Evolutionary conservation across 805 yeast genomes (phyloP).

Genomic region (Metschnikowia proteae): DNA sequence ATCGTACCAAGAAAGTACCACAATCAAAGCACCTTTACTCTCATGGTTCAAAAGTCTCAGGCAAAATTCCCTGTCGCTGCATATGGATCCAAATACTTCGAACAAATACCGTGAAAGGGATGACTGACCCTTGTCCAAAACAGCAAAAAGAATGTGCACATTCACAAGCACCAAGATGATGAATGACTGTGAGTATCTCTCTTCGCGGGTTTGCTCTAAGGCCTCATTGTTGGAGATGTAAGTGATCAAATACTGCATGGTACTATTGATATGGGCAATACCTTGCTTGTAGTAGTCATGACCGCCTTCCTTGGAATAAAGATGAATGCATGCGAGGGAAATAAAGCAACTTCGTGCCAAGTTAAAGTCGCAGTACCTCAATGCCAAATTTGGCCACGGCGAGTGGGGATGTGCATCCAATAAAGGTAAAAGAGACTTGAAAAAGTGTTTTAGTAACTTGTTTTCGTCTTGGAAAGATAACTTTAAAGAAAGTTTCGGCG

Average conservation of each 20-base stretch:
- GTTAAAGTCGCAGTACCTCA: slow-evolving; percentile 54
- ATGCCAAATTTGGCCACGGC: slow-evolving; percentile 59
- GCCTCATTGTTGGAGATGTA: slow-evolving; percentile 26
- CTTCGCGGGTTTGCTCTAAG: slow-evolving; percentile 6
- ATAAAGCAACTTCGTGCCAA: slow-evolving; percentile 57
- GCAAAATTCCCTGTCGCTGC: slow-evolving; percentile 42
- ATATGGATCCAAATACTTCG: slow-evolving; percentile 48
- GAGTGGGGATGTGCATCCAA: slow-evolving; percentile 58
- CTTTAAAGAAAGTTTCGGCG: slow-evolving; percentile 10
- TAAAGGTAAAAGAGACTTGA: slow-evolving; percentile 48
- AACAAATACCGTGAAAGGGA: slow-evolving; percentile 48
- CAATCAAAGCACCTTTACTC: slow-evolving; percentile 47
- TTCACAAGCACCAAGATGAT: slow-evolving; percentile 50
- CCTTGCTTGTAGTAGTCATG: slow-evolving; percentile 51
- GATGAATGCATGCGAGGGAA: slow-evolving; percentile 53
- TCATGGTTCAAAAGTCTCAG: slow-evolving; percentile 40
- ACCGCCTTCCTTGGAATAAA: slow-evolving; percentile 49
- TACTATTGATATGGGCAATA: slow-evolving; percentile 50
- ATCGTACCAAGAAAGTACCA: slow-evolving; percentile 59
- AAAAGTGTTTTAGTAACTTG: slow-evolving; percentile 53
- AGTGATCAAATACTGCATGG: slow-evolving; percentile 51
- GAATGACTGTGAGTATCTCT: slow-evolving; percentile 18
- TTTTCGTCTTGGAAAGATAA: slow-evolving; percentile 47
- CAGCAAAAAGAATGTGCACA: slow-evolving; percentile 52
- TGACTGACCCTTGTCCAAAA: slow-evolving; percentile 52